These are phyloP conservation scores for Flaveria floridana DNA, from an alignment of 140 eudicot species.

Conservation along the genomic window DNA sequence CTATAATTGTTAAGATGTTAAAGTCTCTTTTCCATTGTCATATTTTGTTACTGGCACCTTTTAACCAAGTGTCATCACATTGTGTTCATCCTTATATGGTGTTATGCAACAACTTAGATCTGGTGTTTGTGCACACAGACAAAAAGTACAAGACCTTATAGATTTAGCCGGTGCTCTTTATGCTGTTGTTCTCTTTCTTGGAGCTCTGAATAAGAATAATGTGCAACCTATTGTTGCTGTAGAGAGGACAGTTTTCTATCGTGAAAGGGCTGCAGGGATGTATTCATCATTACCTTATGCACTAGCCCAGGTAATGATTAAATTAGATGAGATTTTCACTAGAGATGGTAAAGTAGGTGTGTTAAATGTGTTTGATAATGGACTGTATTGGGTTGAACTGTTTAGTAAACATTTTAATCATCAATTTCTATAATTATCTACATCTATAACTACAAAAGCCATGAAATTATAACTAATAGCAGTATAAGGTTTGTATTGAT, in stretches of 20 bases:
- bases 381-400: no score
- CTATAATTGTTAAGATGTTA: background rate
- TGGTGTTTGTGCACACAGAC: conserved; percentile 31
- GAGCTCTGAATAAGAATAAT: conserved; percentile 45
- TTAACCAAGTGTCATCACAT: background rate
- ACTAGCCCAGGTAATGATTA: conserved; percentile 48
- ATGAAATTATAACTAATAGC: background rate
- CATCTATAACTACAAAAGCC: background rate
- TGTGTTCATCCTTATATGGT: background rate
- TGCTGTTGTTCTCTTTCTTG: conserved; percentile 54
- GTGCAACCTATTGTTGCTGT: conserved; percentile 60
- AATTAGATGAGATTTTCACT: background rate
- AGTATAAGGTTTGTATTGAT: background rate
- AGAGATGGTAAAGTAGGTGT: background rate
- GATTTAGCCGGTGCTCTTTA: conserved; percentile 54
- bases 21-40: background rate
- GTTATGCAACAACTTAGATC: conserved; percentile 2
- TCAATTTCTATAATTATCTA: background rate
- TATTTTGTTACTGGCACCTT: background rate
- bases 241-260: conserved; percentile 64
- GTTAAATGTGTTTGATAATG: background rate
- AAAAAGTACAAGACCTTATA: conserved; percentile 44
- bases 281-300: conserved; percentile 67
- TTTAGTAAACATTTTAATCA: no score
- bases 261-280: conserved; percentile 75